Conservation (phyloP, 2,329 filamentous ascomycete species). For the Hymenotorrendiella dingleyae region DNA sequence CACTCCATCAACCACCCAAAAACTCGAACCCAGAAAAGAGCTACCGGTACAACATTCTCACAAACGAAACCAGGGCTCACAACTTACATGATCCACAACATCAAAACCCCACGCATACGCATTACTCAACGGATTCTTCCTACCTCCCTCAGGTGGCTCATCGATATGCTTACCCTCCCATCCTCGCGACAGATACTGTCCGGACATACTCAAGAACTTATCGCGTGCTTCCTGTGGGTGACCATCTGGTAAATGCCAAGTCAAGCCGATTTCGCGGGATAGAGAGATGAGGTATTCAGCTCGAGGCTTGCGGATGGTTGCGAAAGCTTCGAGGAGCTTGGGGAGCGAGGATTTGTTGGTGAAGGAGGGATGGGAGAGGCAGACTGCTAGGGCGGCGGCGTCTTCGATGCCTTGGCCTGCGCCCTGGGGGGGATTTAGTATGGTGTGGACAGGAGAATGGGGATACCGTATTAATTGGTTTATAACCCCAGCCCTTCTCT, state of each 20-base stretch:
- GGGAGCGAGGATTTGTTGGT: not conserved
- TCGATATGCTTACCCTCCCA: constrained; percentile 5
- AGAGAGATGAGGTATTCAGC: constrained; percentile 1
- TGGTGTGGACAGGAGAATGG: too few relatives aligned
- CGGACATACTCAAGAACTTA: not conserved
- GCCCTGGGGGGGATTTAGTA: not conserved
- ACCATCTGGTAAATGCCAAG: constrained; percentile 1
- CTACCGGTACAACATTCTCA: too few relatives aligned
- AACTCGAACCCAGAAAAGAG: not conserved
- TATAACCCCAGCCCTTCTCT: too few relatives aligned
- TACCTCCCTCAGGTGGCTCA: not conserved
- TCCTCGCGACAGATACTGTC: not conserved
- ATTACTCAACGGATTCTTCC: not conserved
- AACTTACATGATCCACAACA: constrained; percentile 5
- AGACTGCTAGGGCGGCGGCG: constrained; percentile 1
- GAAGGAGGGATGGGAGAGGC: not conserved
- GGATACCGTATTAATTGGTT: too few relatives aligned
- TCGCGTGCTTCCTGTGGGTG: not conserved
- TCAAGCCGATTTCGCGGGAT: not conserved
- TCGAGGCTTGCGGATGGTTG: constrained; percentile 4
- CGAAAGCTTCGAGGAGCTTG: not conserved
- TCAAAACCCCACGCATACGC: not conserved
- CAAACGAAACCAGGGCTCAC: too few relatives aligned
- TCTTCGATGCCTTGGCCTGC: constrained; percentile 4
- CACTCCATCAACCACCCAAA: not conserved